phyloP scores from a whole-genome alignment of 2,329 filamentous ascomycete species.

The Madurella mycetomatis region DNA sequence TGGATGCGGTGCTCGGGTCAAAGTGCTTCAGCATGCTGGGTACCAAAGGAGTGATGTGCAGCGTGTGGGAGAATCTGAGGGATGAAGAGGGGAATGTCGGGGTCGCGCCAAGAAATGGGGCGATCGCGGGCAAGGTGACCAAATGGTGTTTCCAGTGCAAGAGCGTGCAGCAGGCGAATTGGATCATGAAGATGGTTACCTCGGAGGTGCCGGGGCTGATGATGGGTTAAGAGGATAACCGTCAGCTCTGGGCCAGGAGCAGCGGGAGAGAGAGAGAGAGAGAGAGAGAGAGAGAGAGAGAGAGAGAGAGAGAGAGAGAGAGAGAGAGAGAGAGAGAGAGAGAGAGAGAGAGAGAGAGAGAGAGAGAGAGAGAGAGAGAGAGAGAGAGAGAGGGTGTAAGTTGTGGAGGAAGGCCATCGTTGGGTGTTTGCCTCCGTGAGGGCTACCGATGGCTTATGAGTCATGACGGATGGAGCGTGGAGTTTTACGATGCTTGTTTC shows the following conservation, averaged over 20 bases:
- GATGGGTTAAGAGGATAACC: constrained; percentile 9
- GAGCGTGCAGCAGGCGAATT: constrained; percentile 49
- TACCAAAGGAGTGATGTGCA: constrained; percentile 80
- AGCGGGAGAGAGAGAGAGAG: background rate
- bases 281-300: background rate
- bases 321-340: background rate
- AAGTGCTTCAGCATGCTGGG: constrained; percentile 81
- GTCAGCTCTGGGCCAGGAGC: background rate
- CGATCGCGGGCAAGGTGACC: constrained; percentile 51
- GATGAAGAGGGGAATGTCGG: constrained; percentile 56
- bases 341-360: background rate
- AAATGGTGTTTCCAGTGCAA: constrained; percentile 62
- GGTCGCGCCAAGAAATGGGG: constrained; percentile 47
- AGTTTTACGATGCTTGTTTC: background rate
- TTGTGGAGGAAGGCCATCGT: background rate
- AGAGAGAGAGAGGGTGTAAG: background rate
- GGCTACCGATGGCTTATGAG: too few relatives aligned
- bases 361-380: background rate
- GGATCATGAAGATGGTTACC: constrained; percentile 54
- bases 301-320: background rate
- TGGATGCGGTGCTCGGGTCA: constrained; percentile 82
- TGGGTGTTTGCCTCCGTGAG: too few relatives aligned
- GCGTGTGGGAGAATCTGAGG: constrained; percentile 75
- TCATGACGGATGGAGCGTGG: too few relatives aligned
- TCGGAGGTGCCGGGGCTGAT: constrained; percentile 26